Evolutionary conservation across 371 early-diverging fungal species (phyloP), one percentile per base, ranked within the genome.

Genomic region (Mortierella sp.): DNA sequence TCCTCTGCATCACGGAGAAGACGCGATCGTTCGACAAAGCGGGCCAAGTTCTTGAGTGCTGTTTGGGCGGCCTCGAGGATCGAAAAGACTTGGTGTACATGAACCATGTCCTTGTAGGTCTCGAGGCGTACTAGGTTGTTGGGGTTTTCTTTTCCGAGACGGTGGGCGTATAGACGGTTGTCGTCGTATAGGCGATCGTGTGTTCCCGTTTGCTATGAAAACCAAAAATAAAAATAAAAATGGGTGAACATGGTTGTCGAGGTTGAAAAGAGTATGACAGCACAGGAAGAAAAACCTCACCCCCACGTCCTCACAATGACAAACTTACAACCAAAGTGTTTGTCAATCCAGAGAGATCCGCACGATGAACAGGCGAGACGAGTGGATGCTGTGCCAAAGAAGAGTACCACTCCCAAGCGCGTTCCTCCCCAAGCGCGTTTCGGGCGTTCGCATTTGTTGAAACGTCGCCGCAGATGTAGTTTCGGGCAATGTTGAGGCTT

Each of bases 161-260:
- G 85, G 54, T 85, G 85, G 28, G 79, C 81, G 37, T 57, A 73
- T 44, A 85, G 34, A 14, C 85, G 85, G 26, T 67, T 69, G 48
- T 85, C 85, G 28, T 85, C 85, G 14, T 78, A 44, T 11, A 78
- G 59, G 11, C 85, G 81, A 53, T 85, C 81, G 51, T 77, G 78
- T 21, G 85, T 81, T 53, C 69, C 81, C 8, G 81, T 78, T 43
- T 85, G 85, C 81, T 84, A 44, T 64, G 34, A 24, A 55, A 16
- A 5, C 19, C n/a, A n/a, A n/a, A n/a, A 61, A 10, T 57, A 16
- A 37, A 21, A 31, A 1, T 9, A 34, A 53, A 48, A 26, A 46
- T 57, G 21, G 26, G 31, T 10, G 1, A 24, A 24, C 6, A 40
- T 21, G 1, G 28, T 3, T 57, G 11, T 10, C 10, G 11, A 48